Evolutionary conservation across 2,329 filamentous ascomycete species (phyloP), one percentile per base, ranked within the genome.

Genomic region (Aplosporella prunicola): DNA sequence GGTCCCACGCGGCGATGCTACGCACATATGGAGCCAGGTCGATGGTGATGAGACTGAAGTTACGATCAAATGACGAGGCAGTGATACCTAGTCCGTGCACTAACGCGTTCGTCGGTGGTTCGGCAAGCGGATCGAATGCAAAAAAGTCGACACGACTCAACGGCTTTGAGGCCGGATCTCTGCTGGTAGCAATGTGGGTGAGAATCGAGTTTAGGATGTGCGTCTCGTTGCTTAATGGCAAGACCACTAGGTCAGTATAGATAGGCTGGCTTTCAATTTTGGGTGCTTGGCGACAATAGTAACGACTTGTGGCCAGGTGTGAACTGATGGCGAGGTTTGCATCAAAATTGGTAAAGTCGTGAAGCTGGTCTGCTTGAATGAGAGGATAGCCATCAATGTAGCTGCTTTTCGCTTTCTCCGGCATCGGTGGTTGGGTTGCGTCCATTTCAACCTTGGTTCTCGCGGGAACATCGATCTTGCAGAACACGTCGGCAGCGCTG

Each of bases 11-110:
- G 2, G 89, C 78, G 42, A 98, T 96, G 24, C 72, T 71, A 9
- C 93, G 82, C n/a, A 96, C 74, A 56, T 85, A 96, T 0, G 93
- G 91, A 0, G 87, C 88, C 2, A 96, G 67, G 45, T 98, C 91
- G 9, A 80, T 64, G 0, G 74, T 70, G 20, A 94, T 75, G 14
- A 79, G 66, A 1, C 60, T 56, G 49, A 82, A 63, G 0, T 77
- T 76, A 28, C 82, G 76, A 49, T 94, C 86, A 46, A 94, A 86
- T 0, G 81, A 76, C 0, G 84, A 88, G 0, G 81, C 69, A 22
- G 77, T 74, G 1, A 86, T 67, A 28, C 66, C 66, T 13, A 14
- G 51, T 35, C 17, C 16, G 15, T n/a, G 50, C n/a, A n/a, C n/a
- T 46, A 10, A 51, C 45, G 62, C 50, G 6, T 51, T 44, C 24